A percentile compares a stretch with the other conserved stretches of the same genome.
phyloP scores from a whole-genome alignment of 2,329 filamentous ascomycete species.

The Zopfia rhizophila region DNA sequence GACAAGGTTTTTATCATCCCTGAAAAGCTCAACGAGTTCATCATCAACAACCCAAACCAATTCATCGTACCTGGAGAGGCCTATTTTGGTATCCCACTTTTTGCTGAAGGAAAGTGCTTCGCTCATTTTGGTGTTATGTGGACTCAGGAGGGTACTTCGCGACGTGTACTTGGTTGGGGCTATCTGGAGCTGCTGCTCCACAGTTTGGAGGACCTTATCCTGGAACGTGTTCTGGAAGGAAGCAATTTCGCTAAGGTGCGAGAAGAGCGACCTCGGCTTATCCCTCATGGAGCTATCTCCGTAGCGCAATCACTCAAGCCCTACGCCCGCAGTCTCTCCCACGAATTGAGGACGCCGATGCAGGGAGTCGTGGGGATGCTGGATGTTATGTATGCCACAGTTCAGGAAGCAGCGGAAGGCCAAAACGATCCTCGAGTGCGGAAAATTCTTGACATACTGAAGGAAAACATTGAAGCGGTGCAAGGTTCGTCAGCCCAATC shows the following conservation, averaged over 20 bases:
- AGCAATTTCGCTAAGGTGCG: conserved; percentile 53
- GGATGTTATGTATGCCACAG: conserved; percentile 79
- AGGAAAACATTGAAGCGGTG: conserved; percentile 75
- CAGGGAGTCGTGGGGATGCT: conserved; percentile 81
- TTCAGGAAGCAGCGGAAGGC: conserved; percentile 71
- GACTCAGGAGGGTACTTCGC: conserved; percentile 69
- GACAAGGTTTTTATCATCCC: conserved; percentile 77
- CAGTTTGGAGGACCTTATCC: conserved; percentile 73
- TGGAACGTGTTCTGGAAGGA: conserved; percentile 66
- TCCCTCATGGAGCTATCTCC: conserved; percentile 66
- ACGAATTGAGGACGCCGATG: conserved; percentile 78
- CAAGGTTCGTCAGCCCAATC: conserved; percentile 72
- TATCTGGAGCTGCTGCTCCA: conserved; percentile 75
- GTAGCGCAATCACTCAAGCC: conserved; percentile 74
- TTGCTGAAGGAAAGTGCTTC: conserved; percentile 72
- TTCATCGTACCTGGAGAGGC: conserved; percentile 71
- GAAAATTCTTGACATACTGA: conserved; percentile 69
- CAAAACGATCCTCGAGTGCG: conserved; percentile 62
- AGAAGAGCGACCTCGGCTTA: conserved; percentile 53
- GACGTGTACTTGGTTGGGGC: conserved; percentile 69
- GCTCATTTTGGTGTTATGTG: conserved; percentile 79
- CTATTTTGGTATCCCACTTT: conserved; percentile 74
- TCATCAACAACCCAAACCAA: conserved; percentile 69
- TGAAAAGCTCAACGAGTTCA: conserved; percentile 68
- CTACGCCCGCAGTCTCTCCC: conserved; percentile 76